These are phyloP conservation scores for Corymbia maculata DNA, from an alignment of 345 rosid genomes.

Conservation along the genomic window DNA sequence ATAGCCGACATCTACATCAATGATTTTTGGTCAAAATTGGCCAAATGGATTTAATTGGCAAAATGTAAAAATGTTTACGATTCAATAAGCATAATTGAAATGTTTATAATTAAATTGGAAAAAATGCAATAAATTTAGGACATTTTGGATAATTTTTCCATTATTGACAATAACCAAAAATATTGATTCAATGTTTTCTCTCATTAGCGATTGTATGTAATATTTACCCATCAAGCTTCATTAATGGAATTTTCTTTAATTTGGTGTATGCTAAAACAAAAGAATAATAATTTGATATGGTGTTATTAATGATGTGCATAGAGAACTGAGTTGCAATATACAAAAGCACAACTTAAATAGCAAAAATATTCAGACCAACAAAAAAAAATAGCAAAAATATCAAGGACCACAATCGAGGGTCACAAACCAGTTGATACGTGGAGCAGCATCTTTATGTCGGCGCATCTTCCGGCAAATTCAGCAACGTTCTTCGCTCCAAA, in stretches of 20 bases:
- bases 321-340: background rate
- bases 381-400: no score
- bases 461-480: conserved; percentile 49
- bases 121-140: no score
- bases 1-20: no score
- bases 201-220: background rate
- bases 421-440: background rate
- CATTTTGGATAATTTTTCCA: no score
- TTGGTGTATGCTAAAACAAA: background rate
- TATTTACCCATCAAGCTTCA: background rate
- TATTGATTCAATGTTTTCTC: background rate
- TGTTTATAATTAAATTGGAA: no score
- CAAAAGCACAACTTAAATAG: no score
- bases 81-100: no score
- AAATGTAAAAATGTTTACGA: no score
- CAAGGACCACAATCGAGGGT: background rate
- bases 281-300: background rate
- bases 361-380: no score
- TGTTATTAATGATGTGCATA: background rate
- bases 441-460: conserved; percentile 5
- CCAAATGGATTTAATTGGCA: no score
- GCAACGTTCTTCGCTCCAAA: conserved; percentile 43
- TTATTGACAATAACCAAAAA: no score
- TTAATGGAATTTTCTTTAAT: background rate
- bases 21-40: no score